A percentile compares a stretch with the other conserved stretches of the same genome.
Evolutionary conservation across 805 yeast genomes (phyloP).

Genomic region (Sungouiozyma intestinalis): DNA sequence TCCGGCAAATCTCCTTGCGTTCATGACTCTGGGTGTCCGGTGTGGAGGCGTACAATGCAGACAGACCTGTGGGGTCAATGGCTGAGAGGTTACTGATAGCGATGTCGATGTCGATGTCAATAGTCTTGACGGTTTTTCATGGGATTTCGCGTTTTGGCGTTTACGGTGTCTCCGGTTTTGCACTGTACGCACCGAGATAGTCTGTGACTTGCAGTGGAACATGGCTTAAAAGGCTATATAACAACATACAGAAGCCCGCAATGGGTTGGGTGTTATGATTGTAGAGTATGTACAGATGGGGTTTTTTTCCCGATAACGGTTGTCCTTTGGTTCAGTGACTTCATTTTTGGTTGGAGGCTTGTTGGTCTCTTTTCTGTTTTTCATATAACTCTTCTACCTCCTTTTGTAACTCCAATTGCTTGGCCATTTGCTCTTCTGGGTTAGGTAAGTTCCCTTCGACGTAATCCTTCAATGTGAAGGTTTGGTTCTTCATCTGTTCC

Average conservation of each 20-base stretch:
- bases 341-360: too few species aligned
- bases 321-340: too few species aligned
- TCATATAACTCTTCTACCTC: conserved; percentile 30
- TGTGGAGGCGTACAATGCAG: neutral
- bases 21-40: neutral
- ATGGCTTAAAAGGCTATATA: too few species aligned
- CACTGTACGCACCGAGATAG: too few species aligned
- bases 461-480: conserved; percentile 68
- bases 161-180: neutral
- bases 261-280: too few species aligned
- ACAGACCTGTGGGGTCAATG: neutral
- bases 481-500: conserved; percentile 70
- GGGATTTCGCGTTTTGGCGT: neutral
- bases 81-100: too few species aligned
- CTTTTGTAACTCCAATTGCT: conserved; percentile 34
- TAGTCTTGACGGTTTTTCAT: too few species aligned
- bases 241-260: too few species aligned
- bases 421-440: conserved; percentile 50
- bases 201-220: too few species aligned
- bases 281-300: neutral
- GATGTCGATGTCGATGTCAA: too few species aligned
- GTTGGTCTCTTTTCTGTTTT: conserved; percentile 15
- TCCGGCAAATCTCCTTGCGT: neutral
- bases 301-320: too few species aligned
- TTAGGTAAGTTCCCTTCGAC: conserved; percentile 75